Percentiles rank a stretch among this genome's conserved stretches.
These are phyloP conservation scores for Paralagenidium karlingii DNA, from an alignment of 352 stramenopile species.

Conservation along the genomic window DNA sequence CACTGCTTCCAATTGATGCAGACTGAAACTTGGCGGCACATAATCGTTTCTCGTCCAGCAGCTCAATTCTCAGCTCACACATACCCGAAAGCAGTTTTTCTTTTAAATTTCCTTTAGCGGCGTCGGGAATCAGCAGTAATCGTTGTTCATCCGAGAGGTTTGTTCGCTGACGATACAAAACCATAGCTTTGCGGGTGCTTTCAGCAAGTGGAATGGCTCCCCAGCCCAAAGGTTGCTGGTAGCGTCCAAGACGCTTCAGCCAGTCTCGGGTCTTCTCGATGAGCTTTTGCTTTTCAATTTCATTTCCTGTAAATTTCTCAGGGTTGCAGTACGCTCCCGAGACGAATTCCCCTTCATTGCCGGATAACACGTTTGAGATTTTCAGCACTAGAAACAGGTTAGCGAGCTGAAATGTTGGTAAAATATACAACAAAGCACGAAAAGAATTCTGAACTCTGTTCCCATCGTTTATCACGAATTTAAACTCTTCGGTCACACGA, in stretches of 20 bases:
- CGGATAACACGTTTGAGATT: conserved; percentile 42
- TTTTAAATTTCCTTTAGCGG: conserved; percentile 26
- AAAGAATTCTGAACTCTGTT: conserved; percentile 2
- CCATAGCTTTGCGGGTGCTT: conserved; percentile 28
- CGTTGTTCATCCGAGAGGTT: conserved; percentile 49
- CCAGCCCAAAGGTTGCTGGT: conserved; percentile 47
- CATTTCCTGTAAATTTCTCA: conserved; percentile 26
- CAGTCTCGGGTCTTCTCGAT: conserved; percentile 33
- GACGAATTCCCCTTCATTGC: conserved; percentile 6
- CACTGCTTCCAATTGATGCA: conserved; percentile 7
- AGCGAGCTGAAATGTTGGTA: conserved; percentile 30
- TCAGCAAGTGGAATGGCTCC: conserved; percentile 31
- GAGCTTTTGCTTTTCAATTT: conserved; percentile 41
- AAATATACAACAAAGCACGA: conserved; percentile 34
- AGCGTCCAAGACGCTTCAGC: conserved; percentile 26
- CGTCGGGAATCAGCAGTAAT: conserved; percentile 34
- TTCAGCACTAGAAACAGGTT: conserved; percentile 54
- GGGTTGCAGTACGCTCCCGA: conserved; percentile 41
- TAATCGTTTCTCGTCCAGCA: conserved; percentile 4
- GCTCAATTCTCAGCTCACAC: conserved; percentile 4
- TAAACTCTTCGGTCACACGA: conserved; percentile 51
- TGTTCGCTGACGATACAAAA: conserved; percentile 40
- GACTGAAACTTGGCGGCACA: conserved; percentile 3
- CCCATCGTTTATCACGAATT: conserved; percentile 20
- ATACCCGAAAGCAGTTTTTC: conserved; percentile 1